Evolutionary conservation across 2,329 filamentous ascomycete species (phyloP), one percentile per base, ranked within the genome.

Genomic region (Penicillium janthinellum): DNA sequence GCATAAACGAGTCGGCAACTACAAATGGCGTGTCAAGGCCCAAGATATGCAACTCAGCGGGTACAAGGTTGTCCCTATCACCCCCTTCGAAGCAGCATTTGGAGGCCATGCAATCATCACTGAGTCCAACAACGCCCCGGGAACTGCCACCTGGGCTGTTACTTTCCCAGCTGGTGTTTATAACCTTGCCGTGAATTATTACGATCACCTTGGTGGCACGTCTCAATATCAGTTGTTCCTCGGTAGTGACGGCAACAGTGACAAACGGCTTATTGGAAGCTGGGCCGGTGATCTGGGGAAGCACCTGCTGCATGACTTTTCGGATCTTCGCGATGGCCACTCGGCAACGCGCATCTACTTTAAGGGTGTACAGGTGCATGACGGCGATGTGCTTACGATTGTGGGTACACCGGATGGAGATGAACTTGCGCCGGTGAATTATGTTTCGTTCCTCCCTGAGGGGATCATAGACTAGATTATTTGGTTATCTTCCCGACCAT

Each of bases 161-260:
- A 28, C 38, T 10, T 54, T 54, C 41, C 51, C 51, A 4, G n/a
- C 38, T 7, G 39, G 51, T 3, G 17, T 31, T 12, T 54, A 54
- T n/a, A 39, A 54, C 28, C 10, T 54, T 10, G 51, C 51, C 15
- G 39, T 54, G 12, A 54, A 54, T n/a, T 54, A 54, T 34, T 54
- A 54, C 10, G 51, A 54, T 45, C 51, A 54, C n/a, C 51, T 54
- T 6, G 51, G 51, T 1, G 51, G 51, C 20, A 54, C 38, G 17
- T 54, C 51, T 20, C 38, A 42, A 11, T 54, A 54, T 44, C 38
- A 54, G 25, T 12, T 54, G 15, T 54, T 54, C 37, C 51, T 54
- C 10, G 45, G 45, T 10, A 44, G 37, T 15, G 38, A 42, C 1
- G 4, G 11, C 20, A 28, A 11, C 14, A n/a, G 45, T 14, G 22